Conservation (phyloP, 2,329 filamentous ascomycete genomes). For the Trichoderma hamatum region DNA sequence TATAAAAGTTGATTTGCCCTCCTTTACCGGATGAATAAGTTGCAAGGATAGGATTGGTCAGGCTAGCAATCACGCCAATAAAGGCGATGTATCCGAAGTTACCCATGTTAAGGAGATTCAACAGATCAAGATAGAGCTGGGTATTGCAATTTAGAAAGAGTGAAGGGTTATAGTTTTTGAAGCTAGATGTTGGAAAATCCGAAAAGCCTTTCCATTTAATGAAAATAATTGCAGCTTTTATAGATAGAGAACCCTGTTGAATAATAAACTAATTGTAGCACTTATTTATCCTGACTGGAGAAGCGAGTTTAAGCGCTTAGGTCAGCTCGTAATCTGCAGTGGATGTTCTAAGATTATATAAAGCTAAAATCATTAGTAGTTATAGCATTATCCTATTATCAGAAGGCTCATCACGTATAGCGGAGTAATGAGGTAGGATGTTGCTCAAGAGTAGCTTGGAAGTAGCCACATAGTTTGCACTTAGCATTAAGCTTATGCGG, state of each 20-base stretch:
- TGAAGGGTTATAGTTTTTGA: not conserved
- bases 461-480: too few species aligned
- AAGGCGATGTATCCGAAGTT: not conserved
- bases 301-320: not conserved
- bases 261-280: not conserved
- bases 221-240: not conserved
- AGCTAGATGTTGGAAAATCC: not conserved
- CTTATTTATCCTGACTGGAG: not conserved
- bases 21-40: not conserved
- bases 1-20: not conserved
- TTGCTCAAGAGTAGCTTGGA: too few species aligned
- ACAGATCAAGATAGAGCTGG: not conserved
- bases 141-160: not conserved
- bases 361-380: not conserved
- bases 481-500: too few species aligned
- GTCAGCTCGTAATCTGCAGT: not conserved
- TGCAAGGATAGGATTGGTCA: not conserved
- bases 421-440: not conserved
- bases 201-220: not conserved
- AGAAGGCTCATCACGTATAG: too few species aligned
- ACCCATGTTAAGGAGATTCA: not conserved
- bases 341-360: not conserved
- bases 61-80: not conserved
- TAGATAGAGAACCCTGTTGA: not conserved
- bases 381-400: too few species aligned